Base-by-base conservation (phyloP, 1,139 yeast genomes). In the Zygotorulaspora mrakii region DNA sequence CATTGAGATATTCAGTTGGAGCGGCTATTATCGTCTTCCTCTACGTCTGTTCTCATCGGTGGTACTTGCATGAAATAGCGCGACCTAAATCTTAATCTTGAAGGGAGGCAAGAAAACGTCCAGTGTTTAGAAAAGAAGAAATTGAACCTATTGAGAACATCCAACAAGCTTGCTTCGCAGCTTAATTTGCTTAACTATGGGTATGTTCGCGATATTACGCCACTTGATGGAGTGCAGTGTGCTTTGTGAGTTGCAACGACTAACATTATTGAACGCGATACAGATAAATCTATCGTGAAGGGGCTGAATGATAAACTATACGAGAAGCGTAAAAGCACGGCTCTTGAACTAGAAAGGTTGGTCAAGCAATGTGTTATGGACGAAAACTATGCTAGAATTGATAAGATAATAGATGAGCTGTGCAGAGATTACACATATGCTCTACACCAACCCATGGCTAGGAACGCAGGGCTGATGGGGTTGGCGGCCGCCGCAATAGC, bases 311-410 rank as follows among this genome's bases (percentile, higher is more conserved):
- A 94, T 63, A 81, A 94, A 45, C 77, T 91, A 34, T 91, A 91
- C 61, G 98, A 94, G 56, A 89, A 88, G 64, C 77, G 99, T 36
- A 91, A 91, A 60, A 83, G 91, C 2, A 94, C 97, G 0, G 98
- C 99, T 0, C 73, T 84, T 48, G 96, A 88, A 58, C 71, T 91
- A 37, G 98, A 91, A 59, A 78, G 82, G 46, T 71, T 81, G 12
- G 87, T 89, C 32, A 79, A 87, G 48, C 76, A 82, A 33, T 80
- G 86, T 31, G 64, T 89, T 16, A 75, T 77, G 4, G 76, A 79
- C 31, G 80, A 79, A 45, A 88, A 88, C 52, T 66, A 76, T 35
- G 82, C 76, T 30, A 77, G 79, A 43, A 82, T 94, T 41, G 78
- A 77, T 48, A 70, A 69, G 28, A 81, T 85, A 49, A 80, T 86